A percentile compares a stretch with the other conserved stretches of the same genome.
phyloP scores from a whole-genome alignment of 345 rosid species.

The Kandelia obovata region DNA sequence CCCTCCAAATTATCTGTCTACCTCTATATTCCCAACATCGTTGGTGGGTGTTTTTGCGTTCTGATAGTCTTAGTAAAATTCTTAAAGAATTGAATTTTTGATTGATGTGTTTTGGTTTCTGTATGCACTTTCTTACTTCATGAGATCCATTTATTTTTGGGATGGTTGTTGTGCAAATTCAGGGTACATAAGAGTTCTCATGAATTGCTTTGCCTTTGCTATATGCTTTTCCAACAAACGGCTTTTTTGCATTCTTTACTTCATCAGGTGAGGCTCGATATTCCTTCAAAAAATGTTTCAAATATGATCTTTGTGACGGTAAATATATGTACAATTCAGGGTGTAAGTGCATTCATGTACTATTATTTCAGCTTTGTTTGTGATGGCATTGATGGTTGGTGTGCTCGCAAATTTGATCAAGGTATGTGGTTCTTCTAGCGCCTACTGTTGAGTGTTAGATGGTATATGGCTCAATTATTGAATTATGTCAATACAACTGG shows the following conservation, averaged over 20 bases:
- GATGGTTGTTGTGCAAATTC: constrained; percentile 14
- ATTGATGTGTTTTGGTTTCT: neutral
- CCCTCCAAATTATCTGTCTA: constrained; percentile 62
- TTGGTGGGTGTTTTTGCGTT: constrained; percentile 53
- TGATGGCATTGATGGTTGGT: constrained; percentile 93
- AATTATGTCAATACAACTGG: too few species aligned
- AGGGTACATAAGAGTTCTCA: constrained; percentile 75
- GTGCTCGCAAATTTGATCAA: constrained; percentile 94
- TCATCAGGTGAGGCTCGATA: constrained; percentile 48
- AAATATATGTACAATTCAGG: constrained; percentile 1
- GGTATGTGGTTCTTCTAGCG: constrained; percentile 31
- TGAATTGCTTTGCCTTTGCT: constrained; percentile 79
- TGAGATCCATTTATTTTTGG: constrained; percentile 14
- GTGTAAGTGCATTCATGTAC: constrained; percentile 10
- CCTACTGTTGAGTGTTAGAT: neutral
- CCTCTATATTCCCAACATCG: constrained; percentile 77
- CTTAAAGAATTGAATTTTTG: neutral
- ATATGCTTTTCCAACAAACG: constrained; percentile 75
- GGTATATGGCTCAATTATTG: neutral
- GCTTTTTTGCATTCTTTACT: constrained; percentile 67
- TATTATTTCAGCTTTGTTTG: constrained; percentile 71
- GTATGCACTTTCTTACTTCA: neutral
- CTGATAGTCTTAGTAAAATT: neutral
- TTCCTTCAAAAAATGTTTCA: neutral
- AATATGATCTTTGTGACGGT: neutral